These are phyloP conservation scores for Cladochytrium replicatum DNA, from an alignment of 192 early-diverging fungal species.

Conservation along the genomic window DNA sequence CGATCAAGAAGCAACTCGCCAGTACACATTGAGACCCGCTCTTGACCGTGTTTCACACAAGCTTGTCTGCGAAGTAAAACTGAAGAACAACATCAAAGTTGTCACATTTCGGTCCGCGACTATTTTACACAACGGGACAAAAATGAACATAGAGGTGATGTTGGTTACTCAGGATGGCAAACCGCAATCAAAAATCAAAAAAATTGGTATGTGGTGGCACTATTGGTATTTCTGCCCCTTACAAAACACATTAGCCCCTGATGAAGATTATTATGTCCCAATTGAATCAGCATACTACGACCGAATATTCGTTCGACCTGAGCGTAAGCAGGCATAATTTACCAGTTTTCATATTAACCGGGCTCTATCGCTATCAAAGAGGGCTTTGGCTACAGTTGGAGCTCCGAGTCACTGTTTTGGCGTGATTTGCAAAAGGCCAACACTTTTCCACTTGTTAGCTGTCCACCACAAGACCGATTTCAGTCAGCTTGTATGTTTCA, in stretches of 20 bases:
- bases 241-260: conserved; percentile 48
- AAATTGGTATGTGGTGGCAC: conserved; percentile 30
- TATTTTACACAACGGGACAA: conserved; percentile 73
- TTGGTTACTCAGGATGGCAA: conserved; percentile 62
- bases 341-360: too few species aligned
- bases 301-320: conserved; percentile 68
- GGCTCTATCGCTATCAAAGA: too few species aligned
- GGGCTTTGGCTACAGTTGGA: conserved; percentile 83
- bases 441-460: too few species aligned
- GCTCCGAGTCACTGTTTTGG: conserved; percentile 70
- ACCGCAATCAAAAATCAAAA: conserved; percentile 30
- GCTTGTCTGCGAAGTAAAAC: conserved; percentile 76
- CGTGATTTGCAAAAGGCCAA: conserved; percentile 52
- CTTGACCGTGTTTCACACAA: conserved; percentile 69
- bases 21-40: conserved; percentile 74
- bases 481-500: too few species aligned
- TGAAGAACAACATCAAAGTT: conserved; percentile 81
- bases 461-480: too few species aligned
- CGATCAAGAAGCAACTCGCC: conserved; percentile 74
- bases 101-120: conserved; percentile 83
- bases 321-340: too few species aligned
- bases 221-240: conserved; percentile 12
- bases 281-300: conserved; percentile 77
- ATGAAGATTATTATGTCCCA: conserved; percentile 75
- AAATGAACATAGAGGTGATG: conserved; percentile 66